Conservation (phyloP, 148 eudicot genomes). For the Euryodendron excelsum region DNA sequence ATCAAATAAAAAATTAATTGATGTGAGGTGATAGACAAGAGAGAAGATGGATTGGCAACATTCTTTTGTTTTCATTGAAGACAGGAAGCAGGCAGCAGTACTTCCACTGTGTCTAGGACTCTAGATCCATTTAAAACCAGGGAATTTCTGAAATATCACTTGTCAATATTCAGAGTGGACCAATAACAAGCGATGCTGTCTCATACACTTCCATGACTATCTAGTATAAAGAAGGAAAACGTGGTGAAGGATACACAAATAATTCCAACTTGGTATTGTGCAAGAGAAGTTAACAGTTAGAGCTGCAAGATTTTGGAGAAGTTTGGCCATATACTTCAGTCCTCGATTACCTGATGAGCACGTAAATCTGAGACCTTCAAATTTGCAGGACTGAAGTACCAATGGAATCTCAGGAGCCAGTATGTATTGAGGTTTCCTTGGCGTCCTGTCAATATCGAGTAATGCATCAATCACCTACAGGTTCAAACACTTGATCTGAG, state of each 20-base stretch:
- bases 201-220: not conserved
- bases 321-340: conserved; percentile 1
- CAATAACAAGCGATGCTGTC: not conserved
- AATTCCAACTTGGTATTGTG: not conserved
- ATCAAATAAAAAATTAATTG: not conserved
- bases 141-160: not conserved
- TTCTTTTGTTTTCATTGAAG: not conserved
- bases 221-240: not conserved
- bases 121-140: not conserved
- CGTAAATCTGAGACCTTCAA: conserved; percentile 58
- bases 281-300: not conserved
- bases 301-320: not conserved
- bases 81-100: not conserved
- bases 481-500: conserved; percentile 13
- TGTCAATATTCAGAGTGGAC: not conserved
- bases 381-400: conserved; percentile 91
- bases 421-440: conserved; percentile 82
- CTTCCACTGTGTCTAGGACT: not conserved
- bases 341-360: conserved; percentile 64
- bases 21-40: not conserved
- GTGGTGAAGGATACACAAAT: not conserved
- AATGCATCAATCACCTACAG: conserved; percentile 77
- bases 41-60: not conserved
- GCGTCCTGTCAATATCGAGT: conserved; percentile 66
- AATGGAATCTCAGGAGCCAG: conserved; percentile 87